Percentiles rank a stretch among this genome's conserved stretches.
Conservation (phyloP, 2,329 filamentous ascomycete genomes). For the Amesomyces nigricolor region DNA sequence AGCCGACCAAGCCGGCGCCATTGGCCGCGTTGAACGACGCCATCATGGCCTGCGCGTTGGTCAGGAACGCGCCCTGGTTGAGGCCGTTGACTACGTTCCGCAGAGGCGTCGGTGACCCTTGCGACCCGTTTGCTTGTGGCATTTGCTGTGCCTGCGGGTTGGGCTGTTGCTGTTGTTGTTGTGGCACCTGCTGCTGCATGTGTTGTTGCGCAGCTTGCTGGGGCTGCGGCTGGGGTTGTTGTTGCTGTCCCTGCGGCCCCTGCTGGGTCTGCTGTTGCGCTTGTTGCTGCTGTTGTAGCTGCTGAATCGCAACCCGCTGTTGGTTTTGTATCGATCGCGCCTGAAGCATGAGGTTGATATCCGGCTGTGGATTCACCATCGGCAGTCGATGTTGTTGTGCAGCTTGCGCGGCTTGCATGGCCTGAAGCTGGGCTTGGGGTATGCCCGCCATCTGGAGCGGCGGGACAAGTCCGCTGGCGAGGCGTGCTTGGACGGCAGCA, state of each 20-base stretch:
- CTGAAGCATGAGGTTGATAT: conserved; percentile 55
- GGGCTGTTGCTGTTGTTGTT: conserved; percentile 29
- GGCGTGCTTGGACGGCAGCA: conserved; percentile 43
- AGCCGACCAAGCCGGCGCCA: conserved; percentile 39
- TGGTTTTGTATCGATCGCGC: conserved; percentile 63
- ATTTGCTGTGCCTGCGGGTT: conserved; percentile 36
- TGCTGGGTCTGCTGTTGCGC: conserved; percentile 15
- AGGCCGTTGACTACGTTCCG: conserved; percentile 39
- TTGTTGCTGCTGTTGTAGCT: conserved; percentile 28
- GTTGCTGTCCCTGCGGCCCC: conserved; percentile 24
- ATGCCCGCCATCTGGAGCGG: conserved; percentile 59
- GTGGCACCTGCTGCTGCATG: conserved; percentile 27
- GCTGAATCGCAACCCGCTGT: conserved; percentile 41
- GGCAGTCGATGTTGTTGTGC: conserved; percentile 53
- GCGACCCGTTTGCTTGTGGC: conserved; percentile 30
- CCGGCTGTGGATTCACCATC: conserved; percentile 40
- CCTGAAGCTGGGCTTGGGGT: conserved; percentile 65
- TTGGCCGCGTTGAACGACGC: conserved; percentile 43
- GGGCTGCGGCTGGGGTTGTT: conserved; percentile 34
- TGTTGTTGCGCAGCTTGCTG: conserved; percentile 32
- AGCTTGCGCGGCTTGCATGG: conserved; percentile 37
- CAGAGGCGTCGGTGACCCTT: conserved; percentile 30
- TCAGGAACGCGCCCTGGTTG: conserved; percentile 49
- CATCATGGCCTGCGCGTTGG: conserved; percentile 49
- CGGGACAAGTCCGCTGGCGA: conserved; percentile 45